Conservation (phyloP, 805 yeast genomes). For the Candida krabiensis region DNA sequence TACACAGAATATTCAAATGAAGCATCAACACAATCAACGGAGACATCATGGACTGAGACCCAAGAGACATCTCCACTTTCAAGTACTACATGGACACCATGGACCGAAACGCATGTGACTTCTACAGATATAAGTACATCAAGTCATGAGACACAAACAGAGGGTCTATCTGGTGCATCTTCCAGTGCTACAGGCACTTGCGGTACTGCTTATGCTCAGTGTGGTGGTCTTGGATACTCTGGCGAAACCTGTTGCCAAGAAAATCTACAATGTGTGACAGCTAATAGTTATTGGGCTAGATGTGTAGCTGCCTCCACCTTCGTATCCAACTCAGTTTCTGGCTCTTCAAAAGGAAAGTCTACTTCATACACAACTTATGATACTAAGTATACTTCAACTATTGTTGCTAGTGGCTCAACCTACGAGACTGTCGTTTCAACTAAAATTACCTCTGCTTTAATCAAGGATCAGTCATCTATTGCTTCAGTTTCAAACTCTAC, state of each 20-base stretch:
- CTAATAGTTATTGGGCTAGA: conserved; percentile 31
- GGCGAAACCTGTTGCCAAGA: conserved; percentile 30
- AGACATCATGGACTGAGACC: background rate
- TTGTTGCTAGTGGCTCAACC: conserved; percentile 13
- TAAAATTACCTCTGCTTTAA: conserved; percentile 15
- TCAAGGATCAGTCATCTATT: conserved; percentile 19
- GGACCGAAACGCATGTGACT: background rate
- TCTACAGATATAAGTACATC: conserved; percentile 2
- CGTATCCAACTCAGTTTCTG: conserved; percentile 3
- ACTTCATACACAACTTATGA: conserved; percentile 17
- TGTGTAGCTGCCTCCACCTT: conserved; percentile 28
- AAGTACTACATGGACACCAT: too few species aligned
- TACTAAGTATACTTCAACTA: conserved; percentile 10
- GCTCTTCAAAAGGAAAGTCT: background rate
- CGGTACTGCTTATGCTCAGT: conserved; percentile 30
- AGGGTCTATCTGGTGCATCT: background rate
- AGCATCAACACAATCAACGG: too few species aligned
- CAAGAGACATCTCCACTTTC: too few species aligned
- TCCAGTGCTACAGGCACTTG: conserved; percentile 17
- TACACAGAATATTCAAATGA: too few species aligned
- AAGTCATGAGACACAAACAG: background rate
- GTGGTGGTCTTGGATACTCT: conserved; percentile 29
- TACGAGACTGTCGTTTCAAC: conserved; percentile 13
- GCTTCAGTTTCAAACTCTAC: conserved; percentile 18
- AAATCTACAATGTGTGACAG: conserved; percentile 24